These are phyloP conservation scores for Vitis hybrid DNA, from an alignment of 177 flowering plant genomes.

Conservation along the genomic window DNA sequence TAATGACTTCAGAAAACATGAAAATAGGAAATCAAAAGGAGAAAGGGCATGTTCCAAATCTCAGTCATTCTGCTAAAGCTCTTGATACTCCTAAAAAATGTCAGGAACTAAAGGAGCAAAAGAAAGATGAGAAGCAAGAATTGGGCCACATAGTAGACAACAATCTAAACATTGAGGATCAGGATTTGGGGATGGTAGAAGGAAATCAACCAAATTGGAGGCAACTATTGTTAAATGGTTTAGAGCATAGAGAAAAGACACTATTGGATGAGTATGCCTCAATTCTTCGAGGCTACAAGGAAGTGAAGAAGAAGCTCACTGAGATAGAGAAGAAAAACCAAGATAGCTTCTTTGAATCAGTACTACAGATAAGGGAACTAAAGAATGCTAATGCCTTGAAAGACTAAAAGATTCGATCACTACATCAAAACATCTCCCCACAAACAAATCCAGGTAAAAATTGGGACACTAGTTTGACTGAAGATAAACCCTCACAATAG, in stretches of 20 bases:
- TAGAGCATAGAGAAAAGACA: conserved; percentile 70
- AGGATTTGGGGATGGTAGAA: conserved; percentile 20
- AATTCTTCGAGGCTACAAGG: conserved; percentile 62
- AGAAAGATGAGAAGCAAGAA: conserved; percentile 19
- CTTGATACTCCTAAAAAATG: no score
- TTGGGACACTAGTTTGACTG: conserved; percentile 2
- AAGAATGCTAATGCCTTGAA: conserved; percentile 46
- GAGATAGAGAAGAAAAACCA: conserved; percentile 61
- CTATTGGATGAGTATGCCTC: conserved; percentile 69
- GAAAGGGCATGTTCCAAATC: no score
- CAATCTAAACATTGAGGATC: conserved; percentile 9
- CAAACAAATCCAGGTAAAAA: conserved; percentile 25
- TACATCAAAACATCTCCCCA: conserved; percentile 33
- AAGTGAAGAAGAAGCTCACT: conserved; percentile 62
- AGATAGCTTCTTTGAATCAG: conserved; percentile 45
- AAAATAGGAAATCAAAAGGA: no score
- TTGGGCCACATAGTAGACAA: conserved; percentile 7
- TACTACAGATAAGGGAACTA: conserved; percentile 57
- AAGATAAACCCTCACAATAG: conserved; percentile 11
- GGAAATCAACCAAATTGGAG: conserved; percentile 59
- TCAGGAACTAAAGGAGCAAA: conserved; percentile 11
- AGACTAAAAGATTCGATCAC: conserved; percentile 58
- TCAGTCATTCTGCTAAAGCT: no score
- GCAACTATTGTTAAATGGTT: conserved; percentile 45
- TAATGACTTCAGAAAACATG: no score